Evolutionary conservation across 108 stramenopile species (phyloP).

Genomic region (Seminavis robusta): DNA sequence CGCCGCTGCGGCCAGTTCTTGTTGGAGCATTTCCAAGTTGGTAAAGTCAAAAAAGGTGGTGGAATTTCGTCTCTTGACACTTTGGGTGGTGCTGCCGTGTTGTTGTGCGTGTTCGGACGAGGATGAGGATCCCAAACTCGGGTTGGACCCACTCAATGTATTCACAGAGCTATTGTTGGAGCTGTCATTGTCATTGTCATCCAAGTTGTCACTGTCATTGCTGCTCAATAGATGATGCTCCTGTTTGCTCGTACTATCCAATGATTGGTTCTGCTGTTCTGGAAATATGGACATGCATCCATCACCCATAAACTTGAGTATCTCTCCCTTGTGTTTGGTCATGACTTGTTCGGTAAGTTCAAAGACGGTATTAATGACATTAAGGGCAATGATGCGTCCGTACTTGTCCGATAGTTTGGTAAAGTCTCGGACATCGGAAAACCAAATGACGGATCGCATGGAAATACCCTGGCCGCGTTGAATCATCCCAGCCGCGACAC

Average conservation of each 20-base stretch:
- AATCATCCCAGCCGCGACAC: constrained; percentile 1
- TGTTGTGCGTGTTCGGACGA: not conserved
- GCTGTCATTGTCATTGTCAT: too few relatives aligned
- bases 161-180: too few relatives aligned
- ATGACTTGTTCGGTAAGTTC: constrained; percentile 3
- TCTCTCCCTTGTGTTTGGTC: constrained; percentile 1
- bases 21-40: too few relatives aligned
- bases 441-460: constrained; percentile 12
- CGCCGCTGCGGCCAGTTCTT: too few relatives aligned
- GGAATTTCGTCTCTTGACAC: too few relatives aligned
- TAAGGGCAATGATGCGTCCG: not conserved
- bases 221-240: too few relatives aligned
- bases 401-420: constrained; percentile 6
- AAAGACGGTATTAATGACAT: constrained; percentile 10
- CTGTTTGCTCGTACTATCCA: too few relatives aligned
- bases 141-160: too few relatives aligned
- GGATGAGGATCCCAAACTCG: too few relatives aligned
- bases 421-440: constrained; percentile 11
- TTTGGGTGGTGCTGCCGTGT: not conserved
- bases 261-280: too few relatives aligned
- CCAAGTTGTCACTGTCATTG: too few relatives aligned
- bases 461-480: constrained; percentile 8
- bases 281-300: constrained; percentile 12
- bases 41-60: too few relatives aligned
- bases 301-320: constrained; percentile 14